phyloP scores from a whole-genome alignment of 768 basidiomycete genomes.

The Russula earlei region DNA sequence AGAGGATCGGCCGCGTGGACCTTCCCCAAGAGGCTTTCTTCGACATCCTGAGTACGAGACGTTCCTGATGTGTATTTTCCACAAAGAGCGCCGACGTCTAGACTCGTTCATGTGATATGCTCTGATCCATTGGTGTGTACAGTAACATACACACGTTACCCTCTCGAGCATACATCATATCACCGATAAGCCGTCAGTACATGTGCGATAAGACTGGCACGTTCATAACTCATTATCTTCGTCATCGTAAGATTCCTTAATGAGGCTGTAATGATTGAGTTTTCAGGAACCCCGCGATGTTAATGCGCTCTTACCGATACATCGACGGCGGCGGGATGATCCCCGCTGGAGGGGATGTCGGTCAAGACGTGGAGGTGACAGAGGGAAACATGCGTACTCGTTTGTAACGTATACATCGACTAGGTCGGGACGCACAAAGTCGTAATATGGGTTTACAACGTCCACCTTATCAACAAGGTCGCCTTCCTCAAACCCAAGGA shows the following conservation, averaged over 20 bases:
- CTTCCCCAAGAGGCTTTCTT: conserved; percentile 96
- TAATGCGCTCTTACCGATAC: conserved; percentile 48
- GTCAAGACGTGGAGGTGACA: conserved; percentile 10
- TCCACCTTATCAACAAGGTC: conserved; percentile 79
- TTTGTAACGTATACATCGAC: conserved; percentile 94
- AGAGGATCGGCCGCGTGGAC: conserved; percentile 78
- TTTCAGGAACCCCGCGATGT: background rate
- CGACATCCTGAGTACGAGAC: conserved; percentile 66
- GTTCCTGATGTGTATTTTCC: conserved; percentile 15
- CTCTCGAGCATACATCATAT: conserved; percentile 6
- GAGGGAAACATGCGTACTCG: conserved; percentile 54
- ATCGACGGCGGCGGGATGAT: conserved; percentile 94
- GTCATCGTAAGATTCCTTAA: conserved; percentile 94
- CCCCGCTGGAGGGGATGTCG: conserved; percentile 49
- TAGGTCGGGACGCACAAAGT: conserved; percentile 88
- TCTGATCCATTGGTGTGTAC: background rate
- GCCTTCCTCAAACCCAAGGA: conserved; percentile 67
- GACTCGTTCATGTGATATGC: background rate
- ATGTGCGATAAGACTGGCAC: conserved; percentile 5
- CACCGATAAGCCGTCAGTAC: conserved; percentile 3
- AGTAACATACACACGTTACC: conserved; percentile 8
- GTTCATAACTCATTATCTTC: conserved; percentile 77
- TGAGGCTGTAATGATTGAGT: conserved; percentile 39
- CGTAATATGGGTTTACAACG: conserved; percentile 92
- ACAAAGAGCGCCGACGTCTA: background rate